Conservation (phyloP, 805 yeast species). For the Cyberlindnera amylophila region DNA sequence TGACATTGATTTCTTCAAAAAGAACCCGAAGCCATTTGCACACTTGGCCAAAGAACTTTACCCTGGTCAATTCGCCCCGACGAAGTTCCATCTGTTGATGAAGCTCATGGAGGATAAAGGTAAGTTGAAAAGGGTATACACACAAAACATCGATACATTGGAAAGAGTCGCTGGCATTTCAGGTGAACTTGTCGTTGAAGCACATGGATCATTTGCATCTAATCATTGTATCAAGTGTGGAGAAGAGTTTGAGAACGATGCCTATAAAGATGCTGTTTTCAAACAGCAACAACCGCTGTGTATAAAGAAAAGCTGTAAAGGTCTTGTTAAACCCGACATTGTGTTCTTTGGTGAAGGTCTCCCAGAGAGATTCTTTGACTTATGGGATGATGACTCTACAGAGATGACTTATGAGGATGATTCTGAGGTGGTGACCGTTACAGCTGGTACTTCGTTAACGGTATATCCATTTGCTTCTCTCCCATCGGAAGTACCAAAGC, state of each 20-base stretch:
- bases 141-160: slow-evolving; percentile 91
- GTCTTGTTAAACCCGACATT: slow-evolving; percentile 87
- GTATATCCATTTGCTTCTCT: slow-evolving; percentile 88
- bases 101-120: slow-evolving; percentile 62
- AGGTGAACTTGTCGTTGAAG: slow-evolving; percentile 69
- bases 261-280: slow-evolving; percentile 39
- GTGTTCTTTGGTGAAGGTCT: slow-evolving; percentile 91
- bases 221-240: slow-evolving; percentile 82
- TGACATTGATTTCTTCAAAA: slow-evolving; percentile 75
- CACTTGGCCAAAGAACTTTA: slow-evolving; percentile 78
- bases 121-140: slow-evolving; percentile 65
- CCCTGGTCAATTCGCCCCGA: slow-evolving; percentile 85
- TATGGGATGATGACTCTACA: slow-evolving; percentile 54
- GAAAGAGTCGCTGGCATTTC: slow-evolving; percentile 81
- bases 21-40: slow-evolving; percentile 81
- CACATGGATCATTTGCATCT: slow-evolving; percentile 89
- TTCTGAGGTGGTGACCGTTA: slow-evolving; percentile 57
- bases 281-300: slow-evolving; percentile 44
- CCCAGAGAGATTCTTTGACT: slow-evolving; percentile 64
- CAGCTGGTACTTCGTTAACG: slow-evolving; percentile 89
- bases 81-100: slow-evolving; percentile 75
- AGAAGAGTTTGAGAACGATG: slow-evolving; percentile 45
- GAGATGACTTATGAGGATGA: slow-evolving; percentile 10
- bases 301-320: slow-evolving; percentile 47
- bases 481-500: slow-evolving; percentile 57